Evolutionary conservation across 2,329 filamentous ascomycete genomes (phyloP).

Genomic region (Aspergillus fumigatus): DNA sequence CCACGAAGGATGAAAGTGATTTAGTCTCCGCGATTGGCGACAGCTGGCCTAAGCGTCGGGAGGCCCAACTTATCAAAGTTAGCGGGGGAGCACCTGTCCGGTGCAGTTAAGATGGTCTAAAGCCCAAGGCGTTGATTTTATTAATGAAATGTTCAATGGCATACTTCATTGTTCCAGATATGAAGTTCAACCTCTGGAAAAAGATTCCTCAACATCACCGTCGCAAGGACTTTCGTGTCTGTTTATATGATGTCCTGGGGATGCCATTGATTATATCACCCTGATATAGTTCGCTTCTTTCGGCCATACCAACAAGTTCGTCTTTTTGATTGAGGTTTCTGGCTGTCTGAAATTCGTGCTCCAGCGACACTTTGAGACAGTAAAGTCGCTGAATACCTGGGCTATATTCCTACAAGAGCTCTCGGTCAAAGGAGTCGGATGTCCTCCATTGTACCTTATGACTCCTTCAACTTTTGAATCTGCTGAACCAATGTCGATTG

Average conservation of each 20-base stretch:
- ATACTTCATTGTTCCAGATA: neutral
- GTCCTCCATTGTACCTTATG: neutral
- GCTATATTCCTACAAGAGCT: neutral
- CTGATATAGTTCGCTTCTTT: neutral
- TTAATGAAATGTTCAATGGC: neutral
- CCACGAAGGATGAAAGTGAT: conserved; percentile 16
- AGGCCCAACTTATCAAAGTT: neutral
- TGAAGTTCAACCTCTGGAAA: neutral
- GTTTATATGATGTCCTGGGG: neutral
- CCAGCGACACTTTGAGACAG: no score
- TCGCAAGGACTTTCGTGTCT: neutral
- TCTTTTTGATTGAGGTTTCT: no score
- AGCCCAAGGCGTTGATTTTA: neutral
- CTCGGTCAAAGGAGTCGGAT: neutral
- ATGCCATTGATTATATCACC: neutral
- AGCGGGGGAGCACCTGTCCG: neutral
- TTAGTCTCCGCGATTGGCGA: conserved; percentile 13
- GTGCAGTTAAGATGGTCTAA: neutral
- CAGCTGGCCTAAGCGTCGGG: conserved; percentile 29
- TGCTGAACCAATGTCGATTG: neutral
- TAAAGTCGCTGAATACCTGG: neutral
- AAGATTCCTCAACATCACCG: neutral
- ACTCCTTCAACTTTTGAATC: neutral
- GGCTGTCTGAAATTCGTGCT: neutral
- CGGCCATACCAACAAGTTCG: neutral